A percentile compares a stretch with the other conserved stretches of the same genome.
Conservation (phyloP, 2,329 filamentous ascomycete species). For the Exophiala sp. region DNA sequence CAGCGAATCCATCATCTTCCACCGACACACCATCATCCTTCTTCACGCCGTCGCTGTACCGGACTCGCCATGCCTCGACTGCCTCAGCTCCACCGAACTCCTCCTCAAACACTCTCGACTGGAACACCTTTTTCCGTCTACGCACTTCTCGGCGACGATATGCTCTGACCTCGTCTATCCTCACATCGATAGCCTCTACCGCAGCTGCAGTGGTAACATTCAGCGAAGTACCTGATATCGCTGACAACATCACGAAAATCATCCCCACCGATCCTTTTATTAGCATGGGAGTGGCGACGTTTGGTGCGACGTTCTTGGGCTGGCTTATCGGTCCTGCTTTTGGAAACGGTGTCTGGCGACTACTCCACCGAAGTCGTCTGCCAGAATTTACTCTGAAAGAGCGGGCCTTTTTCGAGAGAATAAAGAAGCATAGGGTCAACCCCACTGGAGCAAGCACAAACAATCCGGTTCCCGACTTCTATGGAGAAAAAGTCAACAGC, state of each 20-base stretch:
- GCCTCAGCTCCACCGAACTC: slow-evolving; percentile 9
- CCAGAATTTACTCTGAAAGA: slow-evolving; percentile 60
- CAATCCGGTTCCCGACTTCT: slow-evolving; percentile 95
- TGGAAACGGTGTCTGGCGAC: slow-evolving; percentile 72
- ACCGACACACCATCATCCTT: slow-evolving; percentile 21
- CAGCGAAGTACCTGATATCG: slow-evolving; percentile 23
- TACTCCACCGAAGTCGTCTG: slow-evolving; percentile 58
- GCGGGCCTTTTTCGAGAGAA: slow-evolving; percentile 82
- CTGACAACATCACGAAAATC: slow-evolving; percentile 26
- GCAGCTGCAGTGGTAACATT: slow-evolving; percentile 42
- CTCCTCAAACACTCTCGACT: slow-evolving; percentile 53
- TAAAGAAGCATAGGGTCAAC: slow-evolving; percentile 89
- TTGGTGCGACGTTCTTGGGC: slow-evolving; percentile 70
- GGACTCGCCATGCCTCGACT: slow-evolving; percentile 21
- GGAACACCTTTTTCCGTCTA: slow-evolving; percentile 89
- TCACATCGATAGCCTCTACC: slow-evolving; percentile 58
- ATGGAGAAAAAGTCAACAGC: slow-evolving; percentile 95
- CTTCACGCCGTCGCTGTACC: slow-evolving; percentile 23
- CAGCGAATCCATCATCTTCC: slow-evolving; percentile 12
- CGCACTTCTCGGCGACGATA: slow-evolving; percentile 78
- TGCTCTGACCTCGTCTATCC: slow-evolving; percentile 70
- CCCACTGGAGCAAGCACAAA: slow-evolving; percentile 80
- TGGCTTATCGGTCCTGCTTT: slow-evolving; percentile 83
- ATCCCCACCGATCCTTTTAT: slow-evolving; percentile 70
- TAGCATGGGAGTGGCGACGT: slow-evolving; percentile 71